Conservation (phyloP, 805 yeast genomes). For the Torulaspora gathmanii region DNA sequence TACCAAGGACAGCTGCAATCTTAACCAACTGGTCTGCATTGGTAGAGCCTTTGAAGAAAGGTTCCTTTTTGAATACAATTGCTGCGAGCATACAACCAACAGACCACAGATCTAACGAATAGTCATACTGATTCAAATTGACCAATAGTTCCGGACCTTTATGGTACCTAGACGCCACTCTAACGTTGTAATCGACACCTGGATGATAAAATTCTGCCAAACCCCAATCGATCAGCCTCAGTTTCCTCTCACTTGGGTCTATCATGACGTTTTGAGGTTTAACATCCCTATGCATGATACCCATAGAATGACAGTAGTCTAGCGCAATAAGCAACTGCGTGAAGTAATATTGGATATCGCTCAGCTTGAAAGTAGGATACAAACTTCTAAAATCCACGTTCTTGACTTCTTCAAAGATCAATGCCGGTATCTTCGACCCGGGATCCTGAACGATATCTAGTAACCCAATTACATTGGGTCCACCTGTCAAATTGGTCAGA, state of each 20-base stretch:
- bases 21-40: constrained; percentile 89
- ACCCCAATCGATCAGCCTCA: constrained; percentile 91
- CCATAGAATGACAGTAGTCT: constrained; percentile 88
- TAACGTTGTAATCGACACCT: constrained; percentile 82
- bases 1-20: constrained; percentile 82
- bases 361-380: constrained; percentile 71
- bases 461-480: constrained; percentile 72
- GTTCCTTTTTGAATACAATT: constrained; percentile 82
- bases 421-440: constrained; percentile 77
- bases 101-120: constrained; percentile 86
- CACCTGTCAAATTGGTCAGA: constrained; percentile 75
- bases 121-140: constrained; percentile 78
- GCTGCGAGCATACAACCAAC: constrained; percentile 89
- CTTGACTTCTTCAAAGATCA: constrained; percentile 78
- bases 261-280: constrained; percentile 94
- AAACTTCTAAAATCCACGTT: constrained; percentile 82
- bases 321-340: constrained; percentile 75
- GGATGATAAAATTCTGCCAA: constrained; percentile 89
- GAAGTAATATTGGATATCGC: constrained; percentile 79
- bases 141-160: constrained; percentile 89
- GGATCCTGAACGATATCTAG: constrained; percentile 86
- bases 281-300: constrained; percentile 92
- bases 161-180: constrained; percentile 88
- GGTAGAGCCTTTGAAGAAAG: constrained; percentile 87
- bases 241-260: constrained; percentile 57